phyloP scores from a whole-genome alignment of 768 basidiomycete genomes.

The Amyloporia xantha region DNA sequence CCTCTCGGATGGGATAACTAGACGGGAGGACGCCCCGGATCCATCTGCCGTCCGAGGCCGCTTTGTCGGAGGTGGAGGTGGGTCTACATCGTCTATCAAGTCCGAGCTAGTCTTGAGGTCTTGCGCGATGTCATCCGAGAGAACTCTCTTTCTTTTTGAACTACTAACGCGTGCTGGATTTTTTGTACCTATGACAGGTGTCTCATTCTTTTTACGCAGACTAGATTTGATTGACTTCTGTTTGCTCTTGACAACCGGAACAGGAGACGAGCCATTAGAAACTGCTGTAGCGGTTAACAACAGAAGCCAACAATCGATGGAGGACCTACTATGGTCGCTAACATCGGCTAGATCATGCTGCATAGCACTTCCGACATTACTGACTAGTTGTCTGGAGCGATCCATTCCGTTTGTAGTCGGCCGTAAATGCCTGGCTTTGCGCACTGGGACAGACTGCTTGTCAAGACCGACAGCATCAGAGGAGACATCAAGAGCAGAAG shows the following conservation, averaged over 20 bases:
- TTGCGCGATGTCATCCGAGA: too few species aligned
- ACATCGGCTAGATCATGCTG: neutral
- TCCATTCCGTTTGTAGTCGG: too few species aligned
- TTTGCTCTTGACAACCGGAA: conserved; percentile 6
- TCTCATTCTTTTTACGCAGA: conserved; percentile 15
- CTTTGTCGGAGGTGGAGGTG: neutral
- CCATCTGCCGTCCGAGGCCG: neutral
- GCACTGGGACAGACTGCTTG: neutral
- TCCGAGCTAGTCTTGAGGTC: too few species aligned
- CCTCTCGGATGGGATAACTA: neutral
- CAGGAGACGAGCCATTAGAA: conserved; percentile 8
- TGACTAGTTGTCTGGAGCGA: neutral
- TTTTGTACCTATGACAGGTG: neutral
- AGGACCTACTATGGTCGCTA: conserved; percentile 4
- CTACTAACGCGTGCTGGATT: neutral
- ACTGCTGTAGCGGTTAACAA: neutral
- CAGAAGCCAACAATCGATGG: rapidly evolving
- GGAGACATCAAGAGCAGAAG: neutral
- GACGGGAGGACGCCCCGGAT: neutral
- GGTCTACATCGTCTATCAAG: too few species aligned
- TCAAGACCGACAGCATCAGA: neutral
- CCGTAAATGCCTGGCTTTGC: neutral
- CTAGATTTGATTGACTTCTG: conserved; percentile 12
- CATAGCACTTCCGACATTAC: neutral
- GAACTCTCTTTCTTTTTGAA: conserved; percentile 12